Evolutionary conservation across 2,329 filamentous ascomycete species (phyloP), one percentile per base, ranked within the genome.

Genomic region (Fusarium cyanostomum): DNA sequence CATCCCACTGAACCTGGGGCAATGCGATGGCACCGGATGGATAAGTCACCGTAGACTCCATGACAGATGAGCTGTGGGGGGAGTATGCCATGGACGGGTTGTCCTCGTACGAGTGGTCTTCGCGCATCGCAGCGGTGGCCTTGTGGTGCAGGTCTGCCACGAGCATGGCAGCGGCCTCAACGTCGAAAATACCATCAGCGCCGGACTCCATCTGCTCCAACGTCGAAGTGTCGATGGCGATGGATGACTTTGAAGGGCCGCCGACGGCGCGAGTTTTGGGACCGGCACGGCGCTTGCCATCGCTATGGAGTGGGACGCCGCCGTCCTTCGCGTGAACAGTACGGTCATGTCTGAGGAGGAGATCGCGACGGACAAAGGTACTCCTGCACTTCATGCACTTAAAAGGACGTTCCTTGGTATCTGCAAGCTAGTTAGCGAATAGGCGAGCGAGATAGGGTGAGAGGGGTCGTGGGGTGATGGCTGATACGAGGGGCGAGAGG

Each of bases 251-350:
- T 54, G 91, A 86, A 39, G 92, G 86, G 28, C 82, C 84, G 51
- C 82, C 81, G 62, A 87, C 81, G 51, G 86, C 81, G 66, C 86
- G 83, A 50, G 89, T 81, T 79, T 93, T 93, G 62, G 88, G 84
- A 48, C 85, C 86, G 66, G 89, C 86, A 64, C 92, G 89, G 73
- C 94, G 90, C 82, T 97, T 97, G 68, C 92, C 91, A 78, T 98
- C 95, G 78, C 93, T 96, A 78, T 96, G 93, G 42, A 98, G 86
- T 67, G 94, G 94, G 49, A 95, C 87, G 68, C 95, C 94, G 70
- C 94, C 94, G 81, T 99, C 95, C 81, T 98, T 98, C 63, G 95
- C 95, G 80, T 99, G 95, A 66, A 99, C 95, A 67, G 95, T 99
- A 73, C 95, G 92, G 79, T 99, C 95, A 82, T 99, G 95, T 77